Evolutionary conservation across 1,284 basidiomycete genomes (phyloP).

Genomic region (Leccinum huronense): DNA sequence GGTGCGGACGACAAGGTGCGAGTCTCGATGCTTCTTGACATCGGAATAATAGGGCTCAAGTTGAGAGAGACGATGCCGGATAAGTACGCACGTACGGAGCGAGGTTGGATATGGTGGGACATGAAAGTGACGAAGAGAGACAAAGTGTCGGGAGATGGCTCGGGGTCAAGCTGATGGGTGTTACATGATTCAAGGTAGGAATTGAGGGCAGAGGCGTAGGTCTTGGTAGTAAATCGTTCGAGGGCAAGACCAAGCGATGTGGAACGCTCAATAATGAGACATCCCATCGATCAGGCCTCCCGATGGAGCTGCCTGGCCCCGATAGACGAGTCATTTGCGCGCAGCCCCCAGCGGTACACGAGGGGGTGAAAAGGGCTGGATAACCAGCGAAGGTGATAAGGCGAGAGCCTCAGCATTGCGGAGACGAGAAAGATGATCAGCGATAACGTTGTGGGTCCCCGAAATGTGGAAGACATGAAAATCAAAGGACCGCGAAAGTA

Average conservation of each 20-base stretch:
- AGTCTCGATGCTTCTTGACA: conserved; percentile 4
- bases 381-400: background rate
- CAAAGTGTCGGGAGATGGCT: conserved; percentile 34
- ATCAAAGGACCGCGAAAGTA: background rate
- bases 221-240: conserved; percentile 8
- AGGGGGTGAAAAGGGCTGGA: conserved; percentile 27
- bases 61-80: conserved; percentile 13
- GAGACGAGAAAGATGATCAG: conserved; percentile 28
- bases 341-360: conserved; percentile 10
- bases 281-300: conserved; percentile 24
- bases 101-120: conserved; percentile 11
- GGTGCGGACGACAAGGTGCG: conserved; percentile 21
- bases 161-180: conserved; percentile 31
- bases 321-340: conserved; percentile 13
- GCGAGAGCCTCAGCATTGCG: conserved; percentile 8
- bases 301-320: conserved; percentile 13
- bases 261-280: conserved; percentile 7
- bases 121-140: conserved; percentile 6
- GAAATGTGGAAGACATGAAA: conserved; percentile 28
- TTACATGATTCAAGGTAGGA: conserved; percentile 34
- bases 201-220: conserved; percentile 30
- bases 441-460: conserved; percentile 26
- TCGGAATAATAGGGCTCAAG: conserved; percentile 30
- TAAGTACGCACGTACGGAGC: conserved; percentile 24
- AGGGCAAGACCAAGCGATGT: conserved; percentile 11